Conservation (phyloP, 2,329 filamentous ascomycete genomes). For the Aspergillus oerlinghausenensis region DNA sequence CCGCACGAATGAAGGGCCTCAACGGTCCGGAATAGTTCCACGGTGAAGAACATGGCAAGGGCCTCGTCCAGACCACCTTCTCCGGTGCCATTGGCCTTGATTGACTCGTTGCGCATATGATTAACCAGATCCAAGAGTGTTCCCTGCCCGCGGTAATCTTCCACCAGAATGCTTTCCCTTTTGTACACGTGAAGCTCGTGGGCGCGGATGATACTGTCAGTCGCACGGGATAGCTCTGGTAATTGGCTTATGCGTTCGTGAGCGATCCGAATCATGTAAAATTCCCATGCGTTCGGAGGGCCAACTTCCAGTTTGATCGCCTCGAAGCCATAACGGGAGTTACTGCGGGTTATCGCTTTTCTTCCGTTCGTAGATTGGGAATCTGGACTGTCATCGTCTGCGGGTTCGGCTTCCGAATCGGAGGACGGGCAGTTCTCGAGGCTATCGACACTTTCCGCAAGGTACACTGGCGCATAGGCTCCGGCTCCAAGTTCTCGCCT, state of each 20-base stretch:
- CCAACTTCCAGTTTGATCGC: slow-evolving; percentile 88
- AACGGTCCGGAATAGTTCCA: slow-evolving; percentile 85
- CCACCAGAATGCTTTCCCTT: slow-evolving; percentile 83
- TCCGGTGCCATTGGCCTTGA: slow-evolving; percentile 43
- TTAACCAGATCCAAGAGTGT: slow-evolving; percentile 96
- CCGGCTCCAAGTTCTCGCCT: slow-evolving; percentile 85
- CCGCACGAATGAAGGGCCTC: slow-evolving; percentile 77
- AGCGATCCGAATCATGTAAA: slow-evolving; percentile 85
- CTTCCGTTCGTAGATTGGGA: slow-evolving; percentile 50
- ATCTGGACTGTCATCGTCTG: slow-evolving; percentile 47
- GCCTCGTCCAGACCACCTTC: slow-evolving; percentile 78
- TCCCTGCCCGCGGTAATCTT: slow-evolving; percentile 83
- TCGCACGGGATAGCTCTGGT: slow-evolving; percentile 60
- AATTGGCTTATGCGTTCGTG: slow-evolving; percentile 64
- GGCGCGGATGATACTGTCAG: slow-evolving; percentile 72
- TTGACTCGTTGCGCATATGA: slow-evolving; percentile 64
- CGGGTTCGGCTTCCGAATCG: slow-evolving; percentile 31
- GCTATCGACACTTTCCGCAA: slow-evolving; percentile 70
- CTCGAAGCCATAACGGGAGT: slow-evolving; percentile 59
- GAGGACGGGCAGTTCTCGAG: slow-evolving; percentile 32
- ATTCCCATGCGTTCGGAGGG: slow-evolving; percentile 87
- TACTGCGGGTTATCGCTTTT: slow-evolving; percentile 17
- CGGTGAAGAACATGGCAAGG: slow-evolving; percentile 89
- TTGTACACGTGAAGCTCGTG: slow-evolving; percentile 90
- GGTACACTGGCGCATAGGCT: slow-evolving; percentile 91